Evolutionary conservation across 768 basidiomycete genomes (phyloP).

Genomic region (Psilocybe sp.): DNA sequence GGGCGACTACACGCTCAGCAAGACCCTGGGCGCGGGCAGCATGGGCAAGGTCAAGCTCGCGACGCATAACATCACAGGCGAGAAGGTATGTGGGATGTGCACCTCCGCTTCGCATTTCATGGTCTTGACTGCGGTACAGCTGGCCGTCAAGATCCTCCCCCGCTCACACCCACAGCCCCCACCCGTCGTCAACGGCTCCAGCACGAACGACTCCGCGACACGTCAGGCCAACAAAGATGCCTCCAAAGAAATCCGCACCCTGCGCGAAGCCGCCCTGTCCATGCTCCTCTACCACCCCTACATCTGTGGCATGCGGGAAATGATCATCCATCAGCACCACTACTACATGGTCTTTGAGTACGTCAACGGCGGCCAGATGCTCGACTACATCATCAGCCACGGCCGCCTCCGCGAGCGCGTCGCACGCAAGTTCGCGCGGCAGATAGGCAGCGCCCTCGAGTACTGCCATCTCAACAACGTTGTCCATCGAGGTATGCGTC

Average conservation of each 20-base stretch:
- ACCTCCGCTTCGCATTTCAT: conserved; percentile 7
- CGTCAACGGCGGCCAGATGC: conserved; percentile 98
- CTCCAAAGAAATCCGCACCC: conserved; percentile 93
- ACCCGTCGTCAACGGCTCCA: conserved; percentile 38
- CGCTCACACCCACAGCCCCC: conserved; percentile 68
- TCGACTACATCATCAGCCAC: conserved; percentile 99
- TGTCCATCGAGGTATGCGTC: conserved; percentile 78
- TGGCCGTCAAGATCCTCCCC: conserved; percentile 98
- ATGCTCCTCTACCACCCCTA: conserved; percentile 98
- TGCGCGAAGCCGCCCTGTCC: conserved; percentile 93
- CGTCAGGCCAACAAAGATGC: conserved; percentile 87
- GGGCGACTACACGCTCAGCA: conserved; percentile 94
- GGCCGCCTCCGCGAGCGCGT: conserved; percentile 93
- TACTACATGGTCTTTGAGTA: conserved; percentile 99
- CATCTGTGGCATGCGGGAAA: conserved; percentile 98
- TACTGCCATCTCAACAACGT: conserved; percentile 98
- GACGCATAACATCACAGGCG: conserved; percentile 81
- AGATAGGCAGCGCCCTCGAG: conserved; percentile 93
- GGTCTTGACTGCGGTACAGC: conserved; percentile 40
- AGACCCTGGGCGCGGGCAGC: conserved; percentile 95
- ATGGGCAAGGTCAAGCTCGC: conserved; percentile 99
- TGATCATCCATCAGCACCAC: conserved; percentile 96
- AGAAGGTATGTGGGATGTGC: conserved; percentile 67
- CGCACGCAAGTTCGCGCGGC: conserved; percentile 95
- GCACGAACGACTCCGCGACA: conserved; percentile 53